These are phyloP conservation scores for Aspergillus sp. DNA, from an alignment of 2,329 filamentous ascomycete genomes.

Conservation along the genomic window DNA sequence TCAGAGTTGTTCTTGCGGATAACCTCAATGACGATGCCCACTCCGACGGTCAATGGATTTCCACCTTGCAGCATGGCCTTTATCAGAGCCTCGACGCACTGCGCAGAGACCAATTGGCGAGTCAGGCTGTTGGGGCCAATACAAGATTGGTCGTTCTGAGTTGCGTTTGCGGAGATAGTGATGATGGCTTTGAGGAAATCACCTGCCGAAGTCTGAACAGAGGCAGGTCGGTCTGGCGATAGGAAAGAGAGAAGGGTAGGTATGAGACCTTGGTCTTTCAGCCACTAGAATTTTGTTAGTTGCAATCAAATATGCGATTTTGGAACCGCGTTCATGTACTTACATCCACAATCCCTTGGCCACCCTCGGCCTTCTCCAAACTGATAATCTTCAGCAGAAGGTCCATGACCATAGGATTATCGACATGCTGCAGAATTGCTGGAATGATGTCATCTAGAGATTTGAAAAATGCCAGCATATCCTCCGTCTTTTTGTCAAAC, in stretches of 20 bases:
- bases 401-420: slow-evolving; percentile 98
- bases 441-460: slow-evolving; percentile 75
- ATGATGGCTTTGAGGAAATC: slow-evolving; percentile 99
- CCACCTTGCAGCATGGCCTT: slow-evolving; percentile 88
- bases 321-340: slow-evolving; percentile 20
- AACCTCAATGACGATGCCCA: slow-evolving; percentile 96
- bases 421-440: slow-evolving; percentile 85
- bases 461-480: slow-evolving; percentile 90
- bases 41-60: slow-evolving; percentile 90
- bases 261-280: slow-evolving; percentile 83
- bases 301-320: no score
- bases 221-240: slow-evolving; percentile 75
- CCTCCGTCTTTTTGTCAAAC: slow-evolving; percentile 95
- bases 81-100: slow-evolving; percentile 80
- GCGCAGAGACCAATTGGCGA: slow-evolving; percentile 82
- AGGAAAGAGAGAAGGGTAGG: slow-evolving; percentile 83
- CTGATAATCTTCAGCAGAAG: slow-evolving; percentile 94
- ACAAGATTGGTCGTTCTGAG: slow-evolving; percentile 96
- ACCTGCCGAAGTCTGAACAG: slow-evolving; percentile 91
- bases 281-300: slow-evolving; percentile 58
- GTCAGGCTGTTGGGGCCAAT: slow-evolving; percentile 97
- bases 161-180: slow-evolving; percentile 96
- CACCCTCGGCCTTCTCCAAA: slow-evolving; percentile 84
- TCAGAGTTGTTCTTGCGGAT: slow-evolving; percentile 99
- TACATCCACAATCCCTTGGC: slow-evolving; percentile 90